These are phyloP conservation scores for Lobulomyces angularis DNA, from an alignment of 192 early-diverging fungal species.

Conservation along the genomic window DNA sequence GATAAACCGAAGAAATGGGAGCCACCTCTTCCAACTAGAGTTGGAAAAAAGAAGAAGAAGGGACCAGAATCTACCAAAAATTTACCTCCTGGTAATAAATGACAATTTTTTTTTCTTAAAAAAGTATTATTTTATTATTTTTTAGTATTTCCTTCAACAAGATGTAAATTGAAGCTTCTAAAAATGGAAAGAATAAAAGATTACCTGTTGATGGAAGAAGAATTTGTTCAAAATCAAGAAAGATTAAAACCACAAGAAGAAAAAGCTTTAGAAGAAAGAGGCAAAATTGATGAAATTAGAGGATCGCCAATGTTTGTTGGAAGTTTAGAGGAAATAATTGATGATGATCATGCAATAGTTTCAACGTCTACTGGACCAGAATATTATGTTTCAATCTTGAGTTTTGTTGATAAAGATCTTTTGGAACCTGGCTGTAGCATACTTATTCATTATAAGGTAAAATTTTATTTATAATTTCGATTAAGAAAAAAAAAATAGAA, in stretches of 20 bases:
- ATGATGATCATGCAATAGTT: conserved; percentile 98
- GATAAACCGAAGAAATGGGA: conserved; percentile 87
- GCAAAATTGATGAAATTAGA: conserved; percentile 86
- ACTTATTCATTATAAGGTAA: conserved; percentile 82
- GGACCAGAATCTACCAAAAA: conserved; percentile 85
- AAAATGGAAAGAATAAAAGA: conserved; percentile 98
- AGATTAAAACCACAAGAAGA: conserved; percentile 94
- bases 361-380: conserved; percentile 83
- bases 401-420: conserved; percentile 98
- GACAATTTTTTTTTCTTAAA: conserved; percentile 14
- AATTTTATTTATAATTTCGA: background rate
- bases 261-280: conserved; percentile 81
- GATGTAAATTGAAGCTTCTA: conserved; percentile 92
- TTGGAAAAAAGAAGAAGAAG: conserved; percentile 94
- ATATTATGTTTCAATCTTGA: conserved; percentile 95
- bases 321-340: conserved; percentile 95
- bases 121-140: conserved; percentile 1
- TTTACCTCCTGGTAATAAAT: conserved; percentile 68
- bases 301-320: conserved; percentile 96
- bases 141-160: conserved; percentile 89
- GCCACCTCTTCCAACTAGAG: conserved; percentile 94
- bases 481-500: background rate
- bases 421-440: conserved; percentile 95
- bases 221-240: conserved; percentile 99
- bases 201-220: conserved; percentile 95